phyloP scores from a whole-genome alignment of 208 protist species.

The Trypanosoma platydactyli region DNA sequence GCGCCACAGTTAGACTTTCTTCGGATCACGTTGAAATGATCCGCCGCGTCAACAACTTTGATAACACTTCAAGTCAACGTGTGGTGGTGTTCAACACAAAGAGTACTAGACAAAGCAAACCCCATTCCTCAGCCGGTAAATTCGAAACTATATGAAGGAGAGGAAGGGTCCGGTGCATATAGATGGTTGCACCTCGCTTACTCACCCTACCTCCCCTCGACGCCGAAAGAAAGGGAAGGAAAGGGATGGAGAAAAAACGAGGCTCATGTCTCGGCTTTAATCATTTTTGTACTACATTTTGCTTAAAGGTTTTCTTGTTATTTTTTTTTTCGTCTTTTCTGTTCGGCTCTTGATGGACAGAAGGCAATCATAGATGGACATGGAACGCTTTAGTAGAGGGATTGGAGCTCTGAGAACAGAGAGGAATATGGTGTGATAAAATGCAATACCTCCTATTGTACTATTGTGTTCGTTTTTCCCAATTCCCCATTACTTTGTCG shows the following conservation, averaged over 20 bases:
- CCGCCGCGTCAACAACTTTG: conserved; percentile 78
- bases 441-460: no score
- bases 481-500: no score
- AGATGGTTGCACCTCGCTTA: no score
- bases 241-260: no score
- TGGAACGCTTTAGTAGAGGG: no score
- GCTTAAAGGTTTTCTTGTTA: not conserved
- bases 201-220: no score
- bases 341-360: not conserved
- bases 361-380: no score
- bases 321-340: conserved; percentile 5
- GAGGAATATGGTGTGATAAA: no score
- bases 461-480: not conserved
- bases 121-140: not conserved
- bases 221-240: no score
- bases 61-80: conserved; percentile 70
- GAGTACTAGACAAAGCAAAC: not conserved
- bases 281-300: not conserved
- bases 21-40: conserved; percentile 77
- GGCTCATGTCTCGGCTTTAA: not conserved
- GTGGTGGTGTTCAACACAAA: conserved; percentile 73
- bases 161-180: not conserved
- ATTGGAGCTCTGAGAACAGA: no score
- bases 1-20: conserved; percentile 31
- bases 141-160: not conserved